These are phyloP conservation scores for Tolypocladium album DNA, from an alignment of 2,329 filamentous ascomycete genomes.

Conservation along the genomic window DNA sequence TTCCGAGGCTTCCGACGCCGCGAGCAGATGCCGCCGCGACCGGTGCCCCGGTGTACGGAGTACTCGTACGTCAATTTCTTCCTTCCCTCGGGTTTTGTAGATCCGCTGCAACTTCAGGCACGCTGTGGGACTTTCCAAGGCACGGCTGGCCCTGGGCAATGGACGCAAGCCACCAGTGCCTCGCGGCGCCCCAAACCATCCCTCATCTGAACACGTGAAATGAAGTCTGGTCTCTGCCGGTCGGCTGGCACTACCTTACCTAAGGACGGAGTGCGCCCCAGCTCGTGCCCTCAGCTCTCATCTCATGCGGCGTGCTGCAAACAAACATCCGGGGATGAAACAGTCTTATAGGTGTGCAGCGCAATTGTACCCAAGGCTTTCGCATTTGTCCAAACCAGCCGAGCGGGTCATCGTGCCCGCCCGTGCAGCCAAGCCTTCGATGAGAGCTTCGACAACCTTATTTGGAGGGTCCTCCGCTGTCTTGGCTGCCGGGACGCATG, in stretches of 20 bases:
- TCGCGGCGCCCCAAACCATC: too few relatives aligned
- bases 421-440: background rate
- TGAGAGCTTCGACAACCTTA: background rate
- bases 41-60: too few relatives aligned
- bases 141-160: background rate
- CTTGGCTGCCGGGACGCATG: background rate
- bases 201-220: background rate
- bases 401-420: background rate
- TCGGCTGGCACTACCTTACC: background rate
- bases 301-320: too few relatives aligned
- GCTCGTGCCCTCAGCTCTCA: too few relatives aligned
- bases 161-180: too few relatives aligned
- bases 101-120: background rate
- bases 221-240: background rate
- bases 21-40: too few relatives aligned
- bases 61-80: too few relatives aligned
- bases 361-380: too few relatives aligned
- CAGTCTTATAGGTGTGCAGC: too few relatives aligned
- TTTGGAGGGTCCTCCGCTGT: background rate
- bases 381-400: background rate
- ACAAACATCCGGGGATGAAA: too few relatives aligned
- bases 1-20: background rate
- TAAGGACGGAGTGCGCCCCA: too few relatives aligned
- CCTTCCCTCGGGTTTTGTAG: background rate
- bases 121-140: background rate